Evolutionary conservation across 164 flowering plant genomes (phyloP), one percentile per base, ranked within the genome.

Genomic region (Vitis cinerea): DNA sequence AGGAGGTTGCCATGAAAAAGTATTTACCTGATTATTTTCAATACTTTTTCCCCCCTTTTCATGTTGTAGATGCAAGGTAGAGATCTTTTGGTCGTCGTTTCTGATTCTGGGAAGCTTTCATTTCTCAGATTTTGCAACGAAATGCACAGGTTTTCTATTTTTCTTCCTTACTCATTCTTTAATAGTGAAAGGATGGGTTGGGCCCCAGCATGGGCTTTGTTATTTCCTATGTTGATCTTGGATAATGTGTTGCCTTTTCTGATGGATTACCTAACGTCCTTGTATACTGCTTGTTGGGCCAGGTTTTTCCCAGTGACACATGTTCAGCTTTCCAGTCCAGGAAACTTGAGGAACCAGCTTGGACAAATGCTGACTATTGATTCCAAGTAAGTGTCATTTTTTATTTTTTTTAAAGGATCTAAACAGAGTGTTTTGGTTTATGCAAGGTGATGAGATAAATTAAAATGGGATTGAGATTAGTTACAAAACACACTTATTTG

Each of bases 41-140:
- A 50, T 48, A 9, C 30, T 59, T 5, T 57, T 57, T 68, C 16
- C 69, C 51, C 51, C 9, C 51, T 49, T 74, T 65, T 74, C 68
- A 13, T 59, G 47, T 27, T 70, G 67, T 76, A 93, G 97, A 77
- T 79, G 74, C 72, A 50, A 55, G 93, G 90, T 58, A 93, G 80
- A 70, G 98, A 96, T 77, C 83, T 88, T 49, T 74, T 93, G 82
- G 80, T 87, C 69, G 87, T 88, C 71, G 71, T 90, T 67, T 95
- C 99, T 44, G 99, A 95, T 85, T 95, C 98, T 63, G 98, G 98
- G 69, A 90, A 88, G 82, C 94, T 95, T 44, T 86, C 98, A 58
- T 81, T 95, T 78, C 91, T 95, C 52, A 44, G 88, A 44, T 95
- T 91, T 82, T 84, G 86, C 86, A 83, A 82, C 65, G 94, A 90